Percentiles rank a stretch among this genome's conserved stretches.
These are phyloP conservation scores for Posidonia australis DNA, from an alignment of 106 monocot species.

Conservation along the genomic window DNA sequence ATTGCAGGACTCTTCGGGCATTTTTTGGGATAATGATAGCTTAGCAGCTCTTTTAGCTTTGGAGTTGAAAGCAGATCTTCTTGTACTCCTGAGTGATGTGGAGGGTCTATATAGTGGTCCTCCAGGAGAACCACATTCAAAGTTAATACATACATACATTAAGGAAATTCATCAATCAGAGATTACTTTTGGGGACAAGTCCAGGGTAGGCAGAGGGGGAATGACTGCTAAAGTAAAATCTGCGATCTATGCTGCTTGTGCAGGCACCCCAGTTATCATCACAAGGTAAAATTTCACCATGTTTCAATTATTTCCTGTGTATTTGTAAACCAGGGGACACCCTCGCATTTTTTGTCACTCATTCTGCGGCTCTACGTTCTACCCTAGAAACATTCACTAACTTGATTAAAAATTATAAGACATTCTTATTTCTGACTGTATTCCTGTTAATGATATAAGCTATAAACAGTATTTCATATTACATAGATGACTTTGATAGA, in stretches of 20 bases:
- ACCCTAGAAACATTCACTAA: too few species aligned
- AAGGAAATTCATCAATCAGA: conserved; percentile 68
- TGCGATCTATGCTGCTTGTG: conserved; percentile 61
- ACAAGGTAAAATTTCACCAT: conserved; percentile 42
- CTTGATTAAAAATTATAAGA: too few species aligned
- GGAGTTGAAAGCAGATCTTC: conserved; percentile 88
- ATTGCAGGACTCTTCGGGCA: conserved; percentile 88
- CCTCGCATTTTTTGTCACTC: too few species aligned
- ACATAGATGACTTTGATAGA: too few species aligned
- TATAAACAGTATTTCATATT: too few species aligned
- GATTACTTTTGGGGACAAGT: conserved; percentile 95
- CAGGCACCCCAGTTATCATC: conserved; percentile 75
- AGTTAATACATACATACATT: conserved; percentile 81
- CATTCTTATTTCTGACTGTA: too few species aligned
- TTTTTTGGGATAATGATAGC: conserved; percentile 99
- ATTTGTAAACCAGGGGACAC: too few species aligned
- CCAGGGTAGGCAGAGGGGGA: conserved; percentile 91
- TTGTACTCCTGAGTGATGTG: conserved; percentile 90
- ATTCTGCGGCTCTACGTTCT: too few species aligned
- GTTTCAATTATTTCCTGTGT: too few species aligned
- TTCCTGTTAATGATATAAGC: too few species aligned
- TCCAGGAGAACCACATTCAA: conserved; percentile 68
- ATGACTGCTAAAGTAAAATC: conserved; percentile 93
- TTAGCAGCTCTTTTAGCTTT: conserved; percentile 76
- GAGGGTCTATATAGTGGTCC: conserved; percentile 86